These are phyloP conservation scores for Austroboletus rostrupii DNA, from an alignment of 1,284 basidiomycete genomes.

Conservation along the genomic window DNA sequence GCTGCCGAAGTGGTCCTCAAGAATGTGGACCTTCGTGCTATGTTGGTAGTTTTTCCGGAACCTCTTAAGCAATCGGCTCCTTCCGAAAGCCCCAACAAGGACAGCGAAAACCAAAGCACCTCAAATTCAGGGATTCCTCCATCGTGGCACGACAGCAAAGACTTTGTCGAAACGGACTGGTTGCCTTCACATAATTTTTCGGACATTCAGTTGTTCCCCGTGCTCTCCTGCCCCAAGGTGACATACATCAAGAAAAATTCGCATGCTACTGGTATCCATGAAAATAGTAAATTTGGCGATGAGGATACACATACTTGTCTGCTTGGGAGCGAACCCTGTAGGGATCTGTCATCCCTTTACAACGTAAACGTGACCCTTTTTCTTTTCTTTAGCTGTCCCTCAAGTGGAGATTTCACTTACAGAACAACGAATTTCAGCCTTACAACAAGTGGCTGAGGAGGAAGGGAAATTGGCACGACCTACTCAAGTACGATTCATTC, in stretches of 20 bases:
- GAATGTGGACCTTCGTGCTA: constrained; percentile 73
- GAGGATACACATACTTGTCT: constrained; percentile 87
- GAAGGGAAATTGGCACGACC: constrained; percentile 11
- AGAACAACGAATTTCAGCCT: constrained; percentile 48
- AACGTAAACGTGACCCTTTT: neutral
- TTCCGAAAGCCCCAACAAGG: constrained; percentile 26
- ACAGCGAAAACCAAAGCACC: constrained; percentile 23
- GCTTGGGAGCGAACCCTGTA: constrained; percentile 72
- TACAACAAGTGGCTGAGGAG: constrained; percentile 36
- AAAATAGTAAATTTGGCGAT: constrained; percentile 80
- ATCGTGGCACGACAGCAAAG: constrained; percentile 80
- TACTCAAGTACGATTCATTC: constrained; percentile 16
- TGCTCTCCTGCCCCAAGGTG: constrained; percentile 79
- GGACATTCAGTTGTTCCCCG: constrained; percentile 65
- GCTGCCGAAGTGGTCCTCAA: constrained; percentile 86
- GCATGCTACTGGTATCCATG: constrained; percentile 37
- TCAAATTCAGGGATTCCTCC: constrained; percentile 30
- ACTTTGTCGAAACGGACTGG: constrained; percentile 83
- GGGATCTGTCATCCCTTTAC: constrained; percentile 25
- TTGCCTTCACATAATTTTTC: constrained; percentile 49
- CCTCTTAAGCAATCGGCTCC: constrained; percentile 59
- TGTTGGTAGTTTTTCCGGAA: constrained; percentile 78
- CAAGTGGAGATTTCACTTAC: constrained; percentile 70
- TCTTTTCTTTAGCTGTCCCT: constrained; percentile 48
- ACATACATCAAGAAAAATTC: constrained; percentile 74